Evolutionary conservation across 495 filamentous ascomycete genomes (phyloP).

Genomic region (Ascobolus immersus): DNA sequence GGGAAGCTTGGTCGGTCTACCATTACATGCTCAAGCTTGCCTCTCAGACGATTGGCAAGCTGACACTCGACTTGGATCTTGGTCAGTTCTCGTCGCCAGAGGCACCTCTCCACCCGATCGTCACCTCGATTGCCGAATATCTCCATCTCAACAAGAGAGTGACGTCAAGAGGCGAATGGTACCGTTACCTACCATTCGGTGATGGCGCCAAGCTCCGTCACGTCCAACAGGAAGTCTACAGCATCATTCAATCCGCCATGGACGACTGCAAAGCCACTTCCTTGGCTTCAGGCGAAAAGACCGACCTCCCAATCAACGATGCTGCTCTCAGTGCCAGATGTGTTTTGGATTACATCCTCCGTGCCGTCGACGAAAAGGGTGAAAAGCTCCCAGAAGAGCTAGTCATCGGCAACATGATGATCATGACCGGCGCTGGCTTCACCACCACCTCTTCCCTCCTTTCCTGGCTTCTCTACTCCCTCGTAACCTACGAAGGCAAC

Average conservation of each 20-base stretch:
- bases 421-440: conserved; percentile 27
- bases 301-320: conserved; percentile 25
- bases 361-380: conserved; percentile 27
- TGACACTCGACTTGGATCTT: conserved; percentile 27
- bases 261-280: conserved; percentile 11
- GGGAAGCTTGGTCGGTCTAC: conserved; percentile 31
- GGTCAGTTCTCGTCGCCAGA: conserved; percentile 25
- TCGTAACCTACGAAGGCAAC: conserved; percentile 24
- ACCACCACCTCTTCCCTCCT: conserved; percentile 27
- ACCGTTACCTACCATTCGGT: conserved; percentile 25
- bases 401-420: conserved; percentile 15
- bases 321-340: conserved; percentile 25
- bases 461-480: conserved; percentile 27
- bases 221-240: conserved; percentile 12
- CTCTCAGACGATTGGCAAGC: conserved; percentile 26
- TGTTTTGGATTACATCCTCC: conserved; percentile 23
- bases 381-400: conserved; percentile 23
- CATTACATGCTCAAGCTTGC: conserved; percentile 34
- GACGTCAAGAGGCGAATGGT: conserved; percentile 25
- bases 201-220: conserved; percentile 20
- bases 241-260: conserved; percentile 20
- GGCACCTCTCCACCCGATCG: conserved; percentile 20
- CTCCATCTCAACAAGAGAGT: conserved; percentile 30
- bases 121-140: conserved; percentile 19
- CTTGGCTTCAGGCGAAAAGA: no score